Percentiles rank a stretch among this genome's conserved stretches.
These are phyloP conservation scores for Podaxis mareebaensis DNA, from an alignment of 768 basidiomycete species.

Conservation along the genomic window DNA sequence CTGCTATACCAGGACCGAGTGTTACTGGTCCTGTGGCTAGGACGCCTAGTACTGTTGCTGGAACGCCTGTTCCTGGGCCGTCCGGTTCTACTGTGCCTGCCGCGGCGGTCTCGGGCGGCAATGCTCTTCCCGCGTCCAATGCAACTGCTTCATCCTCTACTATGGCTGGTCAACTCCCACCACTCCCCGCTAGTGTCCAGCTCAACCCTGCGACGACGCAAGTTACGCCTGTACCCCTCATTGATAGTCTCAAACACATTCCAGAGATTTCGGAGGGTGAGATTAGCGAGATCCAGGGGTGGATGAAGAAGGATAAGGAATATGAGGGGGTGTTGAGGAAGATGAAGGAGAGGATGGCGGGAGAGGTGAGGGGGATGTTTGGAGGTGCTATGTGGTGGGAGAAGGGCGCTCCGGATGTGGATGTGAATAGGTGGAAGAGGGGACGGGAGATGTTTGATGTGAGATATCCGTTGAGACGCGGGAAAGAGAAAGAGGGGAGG, in stretches of 20 bases:
- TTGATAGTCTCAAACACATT: slow-evolving; percentile 51
- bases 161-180: slow-evolving; percentile 25
- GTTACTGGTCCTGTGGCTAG: slow-evolving; percentile 2
- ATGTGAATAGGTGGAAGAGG: slow-evolving; percentile 39
- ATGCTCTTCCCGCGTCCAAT: slow-evolving; percentile 1
- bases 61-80: slow-evolving; percentile 9
- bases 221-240: slow-evolving; percentile 61
- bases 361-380: slow-evolving; percentile 49
- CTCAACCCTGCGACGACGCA: slow-evolving; percentile 60
- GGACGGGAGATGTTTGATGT: slow-evolving; percentile 54
- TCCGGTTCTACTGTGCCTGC: neutral
- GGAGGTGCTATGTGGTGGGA: slow-evolving; percentile 62
- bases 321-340: slow-evolving; percentile 50
- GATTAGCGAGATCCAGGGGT: slow-evolving; percentile 52
- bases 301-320: slow-evolving; percentile 64
- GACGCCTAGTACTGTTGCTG: slow-evolving; percentile 3
- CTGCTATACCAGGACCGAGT: slow-evolving; percentile 8
- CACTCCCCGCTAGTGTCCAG: slow-evolving; percentile 43
- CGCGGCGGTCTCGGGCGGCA: slow-evolving; percentile 7
- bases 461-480: slow-evolving; percentile 40
- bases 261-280: slow-evolving; percentile 53
- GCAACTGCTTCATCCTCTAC: slow-evolving; percentile 14
- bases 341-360: slow-evolving; percentile 53
- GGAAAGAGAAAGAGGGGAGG: slow-evolving; percentile 28
- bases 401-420: slow-evolving; percentile 44